These are phyloP conservation scores for Dissoconium aciculare DNA, from an alignment of 2,329 filamentous ascomycete genomes.

Conservation along the genomic window DNA sequence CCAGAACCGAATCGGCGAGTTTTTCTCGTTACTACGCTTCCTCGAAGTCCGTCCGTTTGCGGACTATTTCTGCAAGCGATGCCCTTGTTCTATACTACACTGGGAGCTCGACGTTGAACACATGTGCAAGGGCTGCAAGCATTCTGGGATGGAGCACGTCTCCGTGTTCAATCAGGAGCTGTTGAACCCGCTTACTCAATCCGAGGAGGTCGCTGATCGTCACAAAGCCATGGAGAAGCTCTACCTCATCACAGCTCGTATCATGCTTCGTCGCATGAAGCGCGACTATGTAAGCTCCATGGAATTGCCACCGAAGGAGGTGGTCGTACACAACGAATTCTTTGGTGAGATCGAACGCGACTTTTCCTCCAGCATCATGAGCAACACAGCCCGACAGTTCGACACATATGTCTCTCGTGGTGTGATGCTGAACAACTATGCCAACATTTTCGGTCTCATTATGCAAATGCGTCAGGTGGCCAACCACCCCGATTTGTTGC, in stretches of 20 bases:
- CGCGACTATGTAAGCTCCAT: conserved; percentile 85
- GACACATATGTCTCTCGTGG: conserved; percentile 91
- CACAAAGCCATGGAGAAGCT: conserved; percentile 63
- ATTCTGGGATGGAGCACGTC: conserved; percentile 50
- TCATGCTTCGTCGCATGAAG: conserved; percentile 93
- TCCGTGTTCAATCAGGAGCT: conserved; percentile 92
- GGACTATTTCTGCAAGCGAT: conserved; percentile 85
- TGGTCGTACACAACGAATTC: conserved; percentile 84
- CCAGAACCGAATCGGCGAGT: conserved; percentile 41
- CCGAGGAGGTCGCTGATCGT: conserved; percentile 39
- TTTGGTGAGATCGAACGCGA: conserved; percentile 94
- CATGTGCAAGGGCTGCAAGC: conserved; percentile 55
- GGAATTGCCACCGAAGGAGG: conserved; percentile 91
- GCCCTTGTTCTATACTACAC: conserved; percentile 63
- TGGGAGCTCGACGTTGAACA: conserved; percentile 65
- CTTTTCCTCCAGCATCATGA: conserved; percentile 92
- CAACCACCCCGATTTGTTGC: conserved; percentile 84
- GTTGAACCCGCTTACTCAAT: conserved; percentile 54
- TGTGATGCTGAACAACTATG: conserved; percentile 89
- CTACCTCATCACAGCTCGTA: conserved; percentile 73
- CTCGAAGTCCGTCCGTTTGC: conserved; percentile 78
- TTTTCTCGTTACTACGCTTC: conserved; percentile 56
- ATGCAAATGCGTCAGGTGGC: conserved; percentile 99
- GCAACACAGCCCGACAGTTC: conserved; percentile 72
- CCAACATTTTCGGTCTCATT: conserved; percentile 96